Evolutionary conservation across 805 yeast species (phyloP), one percentile per base, ranked within the genome.

Genomic region (Lachancea mirantina): DNA sequence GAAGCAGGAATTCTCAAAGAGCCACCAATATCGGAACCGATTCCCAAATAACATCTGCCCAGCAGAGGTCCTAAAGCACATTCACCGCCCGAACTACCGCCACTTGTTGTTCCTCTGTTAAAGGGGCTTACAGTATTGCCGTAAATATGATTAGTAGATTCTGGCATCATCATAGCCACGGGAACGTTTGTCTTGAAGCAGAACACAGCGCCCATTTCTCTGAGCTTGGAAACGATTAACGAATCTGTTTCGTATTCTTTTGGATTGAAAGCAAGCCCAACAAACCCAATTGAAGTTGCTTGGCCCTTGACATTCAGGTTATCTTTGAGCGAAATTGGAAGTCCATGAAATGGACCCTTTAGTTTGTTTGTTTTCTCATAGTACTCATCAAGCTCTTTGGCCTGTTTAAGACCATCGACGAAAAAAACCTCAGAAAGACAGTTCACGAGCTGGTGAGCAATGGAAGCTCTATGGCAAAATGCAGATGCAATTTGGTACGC

Each of bases 341-440:
- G 47, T 0, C 85, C 85, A 43, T 78, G 85, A 28, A 78, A 62
- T 2, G 81, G 79, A 18, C 85, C 85, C 27, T 71, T 54, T 4
- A 70, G 52, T 43, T 70, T 60, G 9, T 79, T 80, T 28, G 68
- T 57, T 26, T 57, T 46, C 33, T 50, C 53, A 35, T 43, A 72
- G 46, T 68, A 66, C 9, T 61, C 71, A 47, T 78, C 87, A 39
- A 76, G 60, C 32, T 51, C 61, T 43, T 65, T 53, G 6, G 85
- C 85, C 36, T 67, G 62, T 35, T 59, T 57, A 30, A 78, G 59
- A 6, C 82, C 87, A 31, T 72, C 70, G 13, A 72, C 73, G 24
- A 73, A 61, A 46, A 79, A 75, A 10, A 57, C 38, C 33, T 57
- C 61, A 9, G 49, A 34, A 5, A 50, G 38, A 38, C 56, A 55